These are phyloP conservation scores for Sophora flavescens DNA, from an alignment of 306 rosid species.

Conservation along the genomic window DNA sequence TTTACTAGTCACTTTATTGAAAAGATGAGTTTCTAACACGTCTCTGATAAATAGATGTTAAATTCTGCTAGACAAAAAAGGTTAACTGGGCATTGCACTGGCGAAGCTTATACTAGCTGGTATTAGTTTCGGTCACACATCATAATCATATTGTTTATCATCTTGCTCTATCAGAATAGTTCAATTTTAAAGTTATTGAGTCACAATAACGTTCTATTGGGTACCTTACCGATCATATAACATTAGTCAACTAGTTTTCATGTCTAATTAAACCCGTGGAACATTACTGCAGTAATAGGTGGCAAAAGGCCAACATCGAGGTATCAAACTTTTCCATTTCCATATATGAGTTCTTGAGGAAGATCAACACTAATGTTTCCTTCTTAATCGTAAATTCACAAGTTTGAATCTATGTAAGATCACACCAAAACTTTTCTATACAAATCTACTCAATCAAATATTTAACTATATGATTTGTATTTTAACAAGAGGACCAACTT, in stretches of 20 bases:
- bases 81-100: not conserved
- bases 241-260: not conserved
- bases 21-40: not conserved
- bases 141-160: not conserved
- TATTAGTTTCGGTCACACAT: not conserved
- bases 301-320: too few relatives aligned
- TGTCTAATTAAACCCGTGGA: too few relatives aligned
- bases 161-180: not conserved
- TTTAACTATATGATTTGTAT: too few relatives aligned
- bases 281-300: too few relatives aligned
- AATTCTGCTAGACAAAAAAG: slow-evolving; percentile 1
- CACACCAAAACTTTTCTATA: not conserved
- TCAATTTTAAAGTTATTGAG: not conserved
- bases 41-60: not conserved
- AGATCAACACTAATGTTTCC: not conserved
- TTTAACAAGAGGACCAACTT: too few relatives aligned
- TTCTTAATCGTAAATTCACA: too few relatives aligned
- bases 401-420: not conserved
- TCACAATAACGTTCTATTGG: not conserved
- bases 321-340: not conserved
- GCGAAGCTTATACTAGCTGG: not conserved
- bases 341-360: not conserved
- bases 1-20: not conserved
- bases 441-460: not conserved
- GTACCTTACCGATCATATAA: not conserved